These are phyloP conservation scores for Chaetoscypha palmicola DNA, from an alignment of 2,329 filamentous ascomycete species.

Conservation along the genomic window DNA sequence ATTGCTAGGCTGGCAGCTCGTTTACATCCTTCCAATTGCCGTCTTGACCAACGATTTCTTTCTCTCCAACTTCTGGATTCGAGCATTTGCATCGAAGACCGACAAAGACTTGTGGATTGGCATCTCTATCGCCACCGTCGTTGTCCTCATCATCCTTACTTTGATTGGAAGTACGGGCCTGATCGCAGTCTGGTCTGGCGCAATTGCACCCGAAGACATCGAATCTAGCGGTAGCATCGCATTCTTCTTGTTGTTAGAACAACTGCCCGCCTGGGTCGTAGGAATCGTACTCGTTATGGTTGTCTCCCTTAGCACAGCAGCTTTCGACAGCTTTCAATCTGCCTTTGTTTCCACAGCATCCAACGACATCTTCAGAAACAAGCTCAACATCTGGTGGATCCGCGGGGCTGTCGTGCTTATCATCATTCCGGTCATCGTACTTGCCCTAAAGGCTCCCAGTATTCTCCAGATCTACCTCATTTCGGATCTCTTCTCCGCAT, in stretches of 20 bases:
- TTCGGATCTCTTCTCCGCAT: constrained; percentile 70
- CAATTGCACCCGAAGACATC: constrained; percentile 53
- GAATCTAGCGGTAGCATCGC: constrained; percentile 58
- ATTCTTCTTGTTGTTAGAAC: constrained; percentile 67
- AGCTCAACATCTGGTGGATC: constrained; percentile 67
- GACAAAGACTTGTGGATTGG: constrained; percentile 74
- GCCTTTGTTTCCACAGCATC: constrained; percentile 81
- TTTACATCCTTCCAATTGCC: constrained; percentile 78
- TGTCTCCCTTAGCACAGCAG: constrained; percentile 65
- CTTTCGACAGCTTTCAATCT: constrained; percentile 74
- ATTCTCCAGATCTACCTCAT: constrained; percentile 80
- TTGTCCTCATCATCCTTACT: constrained; percentile 61
- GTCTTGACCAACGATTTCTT: constrained; percentile 84
- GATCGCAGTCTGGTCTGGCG: constrained; percentile 71
- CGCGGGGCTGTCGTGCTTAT: constrained; percentile 61
- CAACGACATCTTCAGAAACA: constrained; percentile 80
- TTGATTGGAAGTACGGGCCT: constrained; percentile 68
- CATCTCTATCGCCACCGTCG: constrained; percentile 57
- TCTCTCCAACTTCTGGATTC: constrained; percentile 76
- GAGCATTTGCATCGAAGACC: constrained; percentile 72
- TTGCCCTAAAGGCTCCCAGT: constrained; percentile 66
- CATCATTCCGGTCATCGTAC: constrained; percentile 66
- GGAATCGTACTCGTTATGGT: constrained; percentile 78
- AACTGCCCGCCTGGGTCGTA: constrained; percentile 73
- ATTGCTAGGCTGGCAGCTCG: constrained; percentile 74